A percentile compares a stretch with the other conserved stretches of the same genome.
phyloP scores from a whole-genome alignment of 257 asterid species.

The Solanum sitiens region DNA sequence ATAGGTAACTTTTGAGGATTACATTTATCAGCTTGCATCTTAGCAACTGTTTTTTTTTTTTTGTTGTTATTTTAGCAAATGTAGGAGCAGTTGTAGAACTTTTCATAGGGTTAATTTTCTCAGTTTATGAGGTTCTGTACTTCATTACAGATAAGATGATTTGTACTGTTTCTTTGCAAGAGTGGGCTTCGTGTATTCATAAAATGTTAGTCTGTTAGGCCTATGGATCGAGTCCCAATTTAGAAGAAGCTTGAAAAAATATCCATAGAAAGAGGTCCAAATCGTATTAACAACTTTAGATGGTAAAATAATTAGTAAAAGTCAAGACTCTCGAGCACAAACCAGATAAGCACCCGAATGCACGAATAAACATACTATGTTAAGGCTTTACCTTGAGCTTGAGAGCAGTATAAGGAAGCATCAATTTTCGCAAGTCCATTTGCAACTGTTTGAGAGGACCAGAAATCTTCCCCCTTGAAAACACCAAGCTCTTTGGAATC shows the following conservation, averaged over 20 bases:
- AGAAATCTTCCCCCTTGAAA: slow-evolving; percentile 76
- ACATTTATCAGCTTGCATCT: neutral
- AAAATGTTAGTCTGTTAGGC: neutral
- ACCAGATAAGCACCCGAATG: neutral
- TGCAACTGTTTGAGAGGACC: slow-evolving; percentile 61
- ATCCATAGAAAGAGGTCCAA: neutral
- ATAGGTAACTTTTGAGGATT: neutral
- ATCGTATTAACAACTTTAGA: neutral
- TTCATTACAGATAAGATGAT: neutral
- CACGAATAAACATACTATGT: neutral
- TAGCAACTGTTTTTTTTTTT: neutral
- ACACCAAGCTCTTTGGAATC: slow-evolving; percentile 81
- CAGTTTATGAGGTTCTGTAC: neutral
- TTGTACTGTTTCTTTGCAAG: neutral
- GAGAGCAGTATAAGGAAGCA: slow-evolving; percentile 92
- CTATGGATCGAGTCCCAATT: neutral
- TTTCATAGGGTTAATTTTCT: neutral
- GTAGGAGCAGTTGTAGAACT: neutral
- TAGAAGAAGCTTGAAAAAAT: neutral
- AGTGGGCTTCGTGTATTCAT: neutral
- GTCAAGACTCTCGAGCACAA: neutral
- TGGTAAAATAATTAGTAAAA: neutral
- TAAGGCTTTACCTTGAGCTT: slow-evolving; percentile 62
- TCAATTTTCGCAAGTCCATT: slow-evolving; percentile 79
- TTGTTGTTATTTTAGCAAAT: neutral